Evolutionary conservation across 2,329 filamentous ascomycete species (phyloP), one percentile per base, ranked within the genome.

Genomic region (Cryphonectria radicalis): DNA sequence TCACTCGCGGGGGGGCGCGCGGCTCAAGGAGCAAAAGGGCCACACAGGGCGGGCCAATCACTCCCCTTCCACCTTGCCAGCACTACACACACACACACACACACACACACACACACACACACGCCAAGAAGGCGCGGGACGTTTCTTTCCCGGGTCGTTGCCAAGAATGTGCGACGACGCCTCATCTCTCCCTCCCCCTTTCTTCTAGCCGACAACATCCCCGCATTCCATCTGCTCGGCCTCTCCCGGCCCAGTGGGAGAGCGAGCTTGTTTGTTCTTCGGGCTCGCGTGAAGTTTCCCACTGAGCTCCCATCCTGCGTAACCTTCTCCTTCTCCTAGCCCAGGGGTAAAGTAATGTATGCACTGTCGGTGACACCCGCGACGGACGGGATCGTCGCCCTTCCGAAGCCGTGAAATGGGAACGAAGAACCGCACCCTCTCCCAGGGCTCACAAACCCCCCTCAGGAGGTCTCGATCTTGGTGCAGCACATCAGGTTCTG

Each of bases 401-500:
- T 25, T 17, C 53, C 53, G 53, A 57, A 28, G 25, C 53, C 11
- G 53, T 57, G 53, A 14, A 7, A 57, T 57, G 22, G 46, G 22
- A 11, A n/a, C 22, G 7, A n/a, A n/a, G 10, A 8, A n/a, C 7
- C 7, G 3, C 46, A 10, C 8, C 46, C 46, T 50, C 22, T 28
- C 2, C 6, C 46, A n/a, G 22, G n/a, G 4, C 11, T 11, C 10
- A 3, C 53, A 10, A 2, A 25, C 55, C 8, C 46, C 46, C 6
- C 60, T 63, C 19, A 42, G n/a, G 59, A 72, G 19, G 65, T 55
- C 50, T 73, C 66, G 3, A 71, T 73, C 66, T 71, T 70, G 7
- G 81, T 81, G 77, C 87, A 88, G 75, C 88, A 89, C 72, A 83
- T 85, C 74, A 89, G 76, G 43, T 82, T 82, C 73, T 85, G 84